A percentile compares a stretch with the other conserved stretches of the same genome.
Evolutionary conservation across 495 filamentous ascomycete species (phyloP).

Genomic region (Annulohypoxylon stygium): DNA sequence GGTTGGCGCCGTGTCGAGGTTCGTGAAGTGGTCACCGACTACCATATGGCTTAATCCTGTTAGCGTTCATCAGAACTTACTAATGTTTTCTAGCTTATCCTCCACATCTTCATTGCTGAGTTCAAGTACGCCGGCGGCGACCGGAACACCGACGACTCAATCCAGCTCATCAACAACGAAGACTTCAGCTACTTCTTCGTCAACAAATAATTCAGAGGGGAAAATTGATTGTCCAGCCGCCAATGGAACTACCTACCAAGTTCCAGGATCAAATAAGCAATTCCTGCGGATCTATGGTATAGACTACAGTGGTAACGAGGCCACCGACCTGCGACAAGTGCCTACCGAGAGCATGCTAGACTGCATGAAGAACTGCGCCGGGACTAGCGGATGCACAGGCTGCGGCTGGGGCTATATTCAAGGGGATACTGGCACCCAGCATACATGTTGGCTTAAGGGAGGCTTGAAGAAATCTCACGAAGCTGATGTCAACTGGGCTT

Average conservation of each 20-base stretch:
- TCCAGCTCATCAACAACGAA: constrained; percentile 34
- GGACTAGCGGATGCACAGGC: constrained; percentile 56
- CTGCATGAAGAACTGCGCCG: constrained; percentile 62
- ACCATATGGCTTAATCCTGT: background rate
- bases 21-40: background rate
- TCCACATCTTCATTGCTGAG: constrained; percentile 1
- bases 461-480: constrained; percentile 52
- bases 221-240: constrained; percentile 56
- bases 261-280: constrained; percentile 56
- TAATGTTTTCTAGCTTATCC: constrained; percentile 19
- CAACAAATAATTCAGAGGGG: constrained; percentile 36
- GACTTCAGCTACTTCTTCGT: constrained; percentile 18
- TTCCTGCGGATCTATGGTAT: constrained; percentile 62
- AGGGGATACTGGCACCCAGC: constrained; percentile 54
- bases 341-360: constrained; percentile 56
- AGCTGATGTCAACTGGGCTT: constrained; percentile 56
- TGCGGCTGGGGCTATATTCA: constrained; percentile 59
- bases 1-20: constrained; percentile 43
- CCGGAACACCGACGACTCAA: constrained; percentile 19
- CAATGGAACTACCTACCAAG: constrained; percentile 61
- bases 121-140: constrained; percentile 13
- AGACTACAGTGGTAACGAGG: constrained; percentile 57
- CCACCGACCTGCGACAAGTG: constrained; percentile 55
- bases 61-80: background rate
- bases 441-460: constrained; percentile 62